These are phyloP conservation scores for Microcos paniculata DNA, from an alignment of 345 rosid species.

Conservation along the genomic window DNA sequence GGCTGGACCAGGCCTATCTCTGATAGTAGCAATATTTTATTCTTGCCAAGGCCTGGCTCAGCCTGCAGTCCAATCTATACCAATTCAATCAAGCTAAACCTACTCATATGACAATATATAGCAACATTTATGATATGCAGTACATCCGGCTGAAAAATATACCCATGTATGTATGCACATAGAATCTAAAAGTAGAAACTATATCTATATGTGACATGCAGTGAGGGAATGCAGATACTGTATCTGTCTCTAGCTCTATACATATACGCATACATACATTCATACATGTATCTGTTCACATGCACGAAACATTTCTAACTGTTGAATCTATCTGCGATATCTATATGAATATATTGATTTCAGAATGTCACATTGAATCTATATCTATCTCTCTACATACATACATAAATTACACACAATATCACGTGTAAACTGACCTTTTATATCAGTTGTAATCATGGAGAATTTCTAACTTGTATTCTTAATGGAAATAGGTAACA, in stretches of 20 bases:
- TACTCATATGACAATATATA: neutral
- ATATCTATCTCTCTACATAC: neutral
- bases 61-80: neutral
- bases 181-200: too few relatives aligned
- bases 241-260: too few relatives aligned
- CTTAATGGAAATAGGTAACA: constrained; percentile 57
- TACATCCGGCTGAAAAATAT: constrained; percentile 1
- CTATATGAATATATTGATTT: too few relatives aligned
- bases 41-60: neutral
- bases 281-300: too few relatives aligned
- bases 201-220: too few relatives aligned
- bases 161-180: neutral
- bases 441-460: neutral
- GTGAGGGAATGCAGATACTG: too few relatives aligned
- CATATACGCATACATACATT: too few relatives aligned
- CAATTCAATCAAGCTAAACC: neutral
- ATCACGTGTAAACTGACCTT: neutral
- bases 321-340: too few relatives aligned
- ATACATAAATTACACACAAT: neutral
- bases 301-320: too few relatives aligned
- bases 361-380: neutral
- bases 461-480: constrained; percentile 1
- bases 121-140: neutral
- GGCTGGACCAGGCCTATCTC: neutral
- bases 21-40: neutral